Percentiles rank a stretch among this genome's conserved stretches.
phyloP scores from a whole-genome alignment of 805 yeast genomes.

The Lipomyces orientalis region DNA sequence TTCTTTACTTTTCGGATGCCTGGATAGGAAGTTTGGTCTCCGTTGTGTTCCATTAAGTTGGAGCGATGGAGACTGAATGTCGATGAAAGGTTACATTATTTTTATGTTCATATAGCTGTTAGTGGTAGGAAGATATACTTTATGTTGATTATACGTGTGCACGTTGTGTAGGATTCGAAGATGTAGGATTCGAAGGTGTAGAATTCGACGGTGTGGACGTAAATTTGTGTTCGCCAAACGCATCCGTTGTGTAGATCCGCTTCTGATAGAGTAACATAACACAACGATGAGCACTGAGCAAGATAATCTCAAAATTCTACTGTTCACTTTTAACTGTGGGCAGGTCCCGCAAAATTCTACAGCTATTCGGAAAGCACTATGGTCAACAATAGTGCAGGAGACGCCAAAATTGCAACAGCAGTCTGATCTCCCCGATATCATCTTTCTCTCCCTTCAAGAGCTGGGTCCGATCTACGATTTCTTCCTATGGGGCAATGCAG shows the following conservation, averaged over 20 bases:
- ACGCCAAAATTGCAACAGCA: not conserved
- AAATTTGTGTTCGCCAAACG: not conserved
- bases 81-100: constrained; percentile 36
- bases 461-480: constrained; percentile 46
- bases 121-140: not conserved
- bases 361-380: constrained; percentile 18
- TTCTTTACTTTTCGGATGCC: constrained; percentile 14
- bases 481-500: constrained; percentile 39
- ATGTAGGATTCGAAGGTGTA: no score
- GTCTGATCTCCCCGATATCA: constrained; percentile 38
- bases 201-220: not conserved
- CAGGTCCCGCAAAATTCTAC: constrained; percentile 36
- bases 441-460: constrained; percentile 48
- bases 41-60: constrained; percentile 37
- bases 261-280: not conserved
- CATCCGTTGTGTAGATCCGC: not conserved
- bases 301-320: constrained; percentile 20
- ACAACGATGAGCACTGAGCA: not conserved
- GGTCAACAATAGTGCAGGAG: constrained; percentile 4
- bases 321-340: constrained; percentile 44
- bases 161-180: not conserved
- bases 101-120: not conserved
- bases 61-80: constrained; percentile 38
- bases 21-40: constrained; percentile 38
- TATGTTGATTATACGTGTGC: not conserved